Conservation (phyloP, 1,284 basidiomycete genomes). For the Cutaneotrichosporon daszewskae region DNA sequence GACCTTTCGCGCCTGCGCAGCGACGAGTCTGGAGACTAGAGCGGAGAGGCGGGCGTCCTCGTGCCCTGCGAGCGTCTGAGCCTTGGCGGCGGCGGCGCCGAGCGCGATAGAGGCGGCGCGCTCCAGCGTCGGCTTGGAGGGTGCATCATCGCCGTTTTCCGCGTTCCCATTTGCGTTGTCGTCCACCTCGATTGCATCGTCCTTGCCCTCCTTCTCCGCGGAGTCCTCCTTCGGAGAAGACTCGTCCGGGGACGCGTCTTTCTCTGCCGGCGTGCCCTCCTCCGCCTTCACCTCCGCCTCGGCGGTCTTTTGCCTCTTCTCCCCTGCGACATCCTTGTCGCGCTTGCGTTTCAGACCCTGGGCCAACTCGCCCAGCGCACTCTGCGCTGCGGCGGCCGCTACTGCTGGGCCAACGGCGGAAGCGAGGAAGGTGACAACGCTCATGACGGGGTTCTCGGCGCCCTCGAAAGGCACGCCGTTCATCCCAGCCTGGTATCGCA, state of each 20-base stretch:
- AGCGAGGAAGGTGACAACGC: slow-evolving; percentile 93
- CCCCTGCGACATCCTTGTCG: slow-evolving; percentile 25
- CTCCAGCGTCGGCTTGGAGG: slow-evolving; percentile 69
- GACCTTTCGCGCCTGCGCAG: slow-evolving; percentile 85
- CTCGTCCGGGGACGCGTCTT: background rate
- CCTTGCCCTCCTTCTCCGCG: slow-evolving; percentile 17
- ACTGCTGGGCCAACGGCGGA: slow-evolving; percentile 85
- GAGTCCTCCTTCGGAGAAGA: slow-evolving; percentile 16
- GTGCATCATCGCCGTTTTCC: slow-evolving; percentile 27
- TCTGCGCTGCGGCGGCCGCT: slow-evolving; percentile 88
- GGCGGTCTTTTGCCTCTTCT: slow-evolving; percentile 12
- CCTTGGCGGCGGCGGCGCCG: slow-evolving; percentile 82
- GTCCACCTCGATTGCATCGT: slow-evolving; percentile 9
- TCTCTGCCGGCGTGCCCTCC: background rate
- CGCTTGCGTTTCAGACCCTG: slow-evolving; percentile 63
- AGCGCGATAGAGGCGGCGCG: slow-evolving; percentile 79
- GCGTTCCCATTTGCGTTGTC: slow-evolving; percentile 14
- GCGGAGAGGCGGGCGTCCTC: slow-evolving; percentile 77
- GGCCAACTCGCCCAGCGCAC: slow-evolving; percentile 62
- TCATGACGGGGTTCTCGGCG: slow-evolving; percentile 97
- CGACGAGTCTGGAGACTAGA: slow-evolving; percentile 78
- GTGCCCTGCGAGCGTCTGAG: slow-evolving; percentile 70
- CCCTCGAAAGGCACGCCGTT: slow-evolving; percentile 80
- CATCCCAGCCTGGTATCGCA: slow-evolving; percentile 57
- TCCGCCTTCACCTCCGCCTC: slow-evolving; percentile 18